phyloP scores from a whole-genome alignment of 2,329 filamentous ascomycete species.

The Dactylella cylindrospora region DNA sequence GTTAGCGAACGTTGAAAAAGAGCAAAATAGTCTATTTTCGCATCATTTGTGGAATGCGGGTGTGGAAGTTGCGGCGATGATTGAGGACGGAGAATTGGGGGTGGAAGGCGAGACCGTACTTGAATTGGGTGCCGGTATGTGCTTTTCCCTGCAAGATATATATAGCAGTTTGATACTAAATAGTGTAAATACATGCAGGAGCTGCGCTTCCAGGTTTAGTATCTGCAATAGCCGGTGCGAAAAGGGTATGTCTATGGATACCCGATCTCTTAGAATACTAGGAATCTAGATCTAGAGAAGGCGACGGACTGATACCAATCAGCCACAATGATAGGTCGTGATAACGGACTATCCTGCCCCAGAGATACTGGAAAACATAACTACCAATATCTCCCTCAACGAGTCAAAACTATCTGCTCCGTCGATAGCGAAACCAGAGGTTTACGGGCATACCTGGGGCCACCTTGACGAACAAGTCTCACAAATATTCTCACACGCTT shows the following conservation, averaged over 20 bases:
- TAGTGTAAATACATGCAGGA: conserved; percentile 2
- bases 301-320: conserved; percentile 32
- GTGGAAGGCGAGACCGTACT: conserved; percentile 60
- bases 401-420: conserved; percentile 50
- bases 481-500: conserved; percentile 53
- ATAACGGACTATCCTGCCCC: conserved; percentile 70
- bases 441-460: conserved; percentile 69
- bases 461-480: conserved; percentile 52
- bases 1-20: conserved; percentile 47
- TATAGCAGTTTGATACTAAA: neutral
- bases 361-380: conserved; percentile 62
- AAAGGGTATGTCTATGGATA: conserved; percentile 53
- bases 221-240: conserved; percentile 54
- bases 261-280: too few species aligned
- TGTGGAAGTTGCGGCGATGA: conserved; percentile 47
- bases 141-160: conserved; percentile 52
- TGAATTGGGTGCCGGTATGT: conserved; percentile 69
- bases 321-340: conserved; percentile 54
- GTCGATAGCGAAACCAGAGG: conserved; percentile 51
- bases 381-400: conserved; percentile 61
- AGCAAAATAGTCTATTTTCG: conserved; percentile 61
- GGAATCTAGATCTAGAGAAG: neutral
- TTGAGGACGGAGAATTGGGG: conserved; percentile 52
- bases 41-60: conserved; percentile 71
- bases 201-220: conserved; percentile 57